A percentile compares a stretch with the other conserved stretches of the same genome.
Conservation (phyloP, 441 rosid species). For the Jatropha podagrica region DNA sequence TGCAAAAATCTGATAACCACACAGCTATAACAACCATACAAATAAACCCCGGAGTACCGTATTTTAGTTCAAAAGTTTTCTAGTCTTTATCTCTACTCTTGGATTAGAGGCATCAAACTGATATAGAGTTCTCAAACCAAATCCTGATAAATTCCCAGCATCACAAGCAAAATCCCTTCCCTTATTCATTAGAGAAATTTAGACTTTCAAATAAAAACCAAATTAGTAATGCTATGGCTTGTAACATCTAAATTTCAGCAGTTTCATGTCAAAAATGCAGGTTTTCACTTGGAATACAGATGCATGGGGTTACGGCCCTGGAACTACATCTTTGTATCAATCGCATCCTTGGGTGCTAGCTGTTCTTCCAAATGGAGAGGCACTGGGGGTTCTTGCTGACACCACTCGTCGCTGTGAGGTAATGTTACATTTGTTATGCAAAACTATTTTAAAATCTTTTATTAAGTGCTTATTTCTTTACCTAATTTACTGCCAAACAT, state of each 20-base stretch:
- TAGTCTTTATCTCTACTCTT: not conserved
- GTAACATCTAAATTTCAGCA: not conserved
- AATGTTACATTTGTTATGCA: slow-evolving; percentile 15
- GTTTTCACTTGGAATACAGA: slow-evolving; percentile 93
- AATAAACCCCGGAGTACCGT: not conserved
- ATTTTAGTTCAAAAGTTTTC: not conserved
- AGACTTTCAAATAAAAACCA: not conserved
- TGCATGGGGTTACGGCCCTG: slow-evolving; percentile 86
- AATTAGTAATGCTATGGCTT: not conserved
- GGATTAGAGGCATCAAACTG: not conserved
- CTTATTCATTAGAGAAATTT: not conserved
- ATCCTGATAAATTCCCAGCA: not conserved
- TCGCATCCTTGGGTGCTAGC: slow-evolving; percentile 99
- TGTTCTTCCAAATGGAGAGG: slow-evolving; percentile 85
- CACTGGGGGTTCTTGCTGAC: slow-evolving; percentile 93
- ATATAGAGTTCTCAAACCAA: not conserved
- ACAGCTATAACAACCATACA: not conserved
- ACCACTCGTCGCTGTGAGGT: slow-evolving; percentile 92
- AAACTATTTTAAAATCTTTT: slow-evolving; percentile 8
- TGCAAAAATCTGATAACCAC: not conserved
- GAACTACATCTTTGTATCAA: slow-evolving; percentile 90
- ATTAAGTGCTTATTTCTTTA: slow-evolving; percentile 8
- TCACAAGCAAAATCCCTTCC: not conserved
- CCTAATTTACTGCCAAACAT: slow-evolving; percentile 17
- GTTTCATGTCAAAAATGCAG: slow-evolving; percentile 33